Evolutionary conservation across 352 stramenopile genomes (phyloP), one percentile per base, ranked within the genome.

Genomic region (Globisporangium nunn): DNA sequence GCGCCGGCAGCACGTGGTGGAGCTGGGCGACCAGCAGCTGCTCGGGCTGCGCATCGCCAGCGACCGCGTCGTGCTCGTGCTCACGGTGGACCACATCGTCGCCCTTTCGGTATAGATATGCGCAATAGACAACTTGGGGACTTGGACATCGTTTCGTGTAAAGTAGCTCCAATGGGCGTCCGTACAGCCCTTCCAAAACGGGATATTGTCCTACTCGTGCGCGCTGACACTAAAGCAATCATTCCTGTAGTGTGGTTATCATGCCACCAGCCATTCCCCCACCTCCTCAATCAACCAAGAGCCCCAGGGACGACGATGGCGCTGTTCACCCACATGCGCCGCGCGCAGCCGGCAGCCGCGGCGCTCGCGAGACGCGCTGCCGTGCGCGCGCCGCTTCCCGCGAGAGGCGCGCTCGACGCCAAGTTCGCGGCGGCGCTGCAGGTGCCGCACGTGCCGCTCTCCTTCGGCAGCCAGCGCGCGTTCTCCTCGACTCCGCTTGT

Each of bases 1-100:
- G 29, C 72, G 74, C 43, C 76, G 75, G 45, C 82, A 92, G 58
- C 64, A 87, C 60, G 74, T 92, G 10, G 53, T 92, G 43, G 82
- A 92, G 56, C 61, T 92, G 14, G 78, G 75, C 8, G 71, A 87
- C 47, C 69, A 86, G 66, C 72, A 78, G 54, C 50, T 92, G 15
- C 61, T 88, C 15, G 82, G 82, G 11, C 61, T 90, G 66, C 68
- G 73, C 52, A 65, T 83, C 56, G 64, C 70, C n/a, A 66, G 52
- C 33, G 63, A 75, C 31, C 54, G 67, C 14, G 72, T 67, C 11
- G 63, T 90, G 28, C 33, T 92, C 17, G 64, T 90, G 53, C 66
- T 92, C 8, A 87, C 70, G 12, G 62, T 70, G 41, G 72, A 70
- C 17, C 65, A 80, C 39, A 33, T 88, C 8, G 67, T 76, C 47